A percentile compares a stretch with the other conserved stretches of the same genome.
These are phyloP conservation scores for Starmera amethionina DNA, from an alignment of 805 yeast genomes.

Conservation along the genomic window DNA sequence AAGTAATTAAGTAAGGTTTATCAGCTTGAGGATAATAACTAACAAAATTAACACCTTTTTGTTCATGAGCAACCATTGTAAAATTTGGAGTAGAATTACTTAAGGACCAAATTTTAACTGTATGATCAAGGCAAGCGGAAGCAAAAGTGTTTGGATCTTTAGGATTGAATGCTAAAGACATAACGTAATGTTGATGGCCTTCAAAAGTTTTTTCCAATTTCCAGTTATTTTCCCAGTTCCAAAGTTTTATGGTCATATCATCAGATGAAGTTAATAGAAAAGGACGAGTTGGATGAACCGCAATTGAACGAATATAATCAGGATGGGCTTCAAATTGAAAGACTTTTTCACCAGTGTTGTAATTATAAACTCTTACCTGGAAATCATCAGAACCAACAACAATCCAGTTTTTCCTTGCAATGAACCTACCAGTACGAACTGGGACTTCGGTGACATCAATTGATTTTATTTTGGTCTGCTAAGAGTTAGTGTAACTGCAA, in stretches of 20 bases:
- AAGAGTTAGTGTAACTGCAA: neutral
- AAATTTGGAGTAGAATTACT: constrained; percentile 84
- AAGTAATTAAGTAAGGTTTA: constrained; percentile 88
- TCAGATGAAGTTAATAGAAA: constrained; percentile 83
- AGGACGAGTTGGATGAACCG: constrained; percentile 92
- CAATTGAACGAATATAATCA: constrained; percentile 87
- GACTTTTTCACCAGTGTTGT: constrained; percentile 90
- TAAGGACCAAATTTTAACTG: constrained; percentile 94
- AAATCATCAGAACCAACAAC: constrained; percentile 95
- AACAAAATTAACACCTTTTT: constrained; percentile 91
- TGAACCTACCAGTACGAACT: constrained; percentile 88
- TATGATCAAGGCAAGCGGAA: constrained; percentile 90
- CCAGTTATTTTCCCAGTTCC: constrained; percentile 99
- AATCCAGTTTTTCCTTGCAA: constrained; percentile 96
- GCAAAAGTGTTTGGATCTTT: constrained; percentile 98
- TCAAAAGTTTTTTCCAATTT: constrained; percentile 80
- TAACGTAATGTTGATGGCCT: constrained; percentile 93
- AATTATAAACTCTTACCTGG: constrained; percentile 86
- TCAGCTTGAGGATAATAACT: constrained; percentile 97
- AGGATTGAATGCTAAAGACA: constrained; percentile 93
- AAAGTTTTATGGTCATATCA: constrained; percentile 82
- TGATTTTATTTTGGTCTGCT: constrained; percentile 60
- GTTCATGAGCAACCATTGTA: constrained; percentile 83
- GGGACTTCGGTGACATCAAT: constrained; percentile 95
- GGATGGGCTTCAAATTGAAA: constrained; percentile 97